Base-by-base conservation (phyloP, 768 basidiomycete species). In the Lentinus brumalis region DNA sequence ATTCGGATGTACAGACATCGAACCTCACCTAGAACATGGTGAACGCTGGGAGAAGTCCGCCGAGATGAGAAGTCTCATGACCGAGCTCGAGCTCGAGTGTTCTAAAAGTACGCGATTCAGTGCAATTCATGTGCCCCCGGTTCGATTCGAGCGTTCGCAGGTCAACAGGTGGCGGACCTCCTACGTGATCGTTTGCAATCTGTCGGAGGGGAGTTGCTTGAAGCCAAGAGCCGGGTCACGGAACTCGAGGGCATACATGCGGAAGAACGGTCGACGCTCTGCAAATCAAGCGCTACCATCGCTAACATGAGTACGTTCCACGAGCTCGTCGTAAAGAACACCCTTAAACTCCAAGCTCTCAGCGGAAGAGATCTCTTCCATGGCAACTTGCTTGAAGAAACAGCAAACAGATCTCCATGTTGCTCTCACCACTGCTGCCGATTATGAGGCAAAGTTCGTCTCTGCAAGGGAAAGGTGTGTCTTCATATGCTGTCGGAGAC, bases 151-250 rank as follows among this genome's bases (percentile, higher is more conserved):
- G 16, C 29, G 29, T 35, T 11, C 18, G 12, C 45, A 82, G 81
- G 79, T n/a, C 75, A 79, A 57, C 79, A 82, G 69, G 81, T 82
- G 41, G 73, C 77, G 31, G 79, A 81, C 52, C 65, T 82, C n/a
- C 73, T 82, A 5, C 80, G 81, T 14, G 79, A 81, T 51, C 78
- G 79, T 59, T 67, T 82, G 4, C 74, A 79, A 42, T 70, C 69
- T 18, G 74, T 80, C 62, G 76, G 78, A 12, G 67, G 75, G 6
- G 79, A 81, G 41, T 64, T 82, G 3, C 69, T 75, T n/a, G 80
- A 81, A 60, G 74, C 79, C 1, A 78, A 73, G 56, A 65, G 68
- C 42, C 78, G 77, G 10, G 66, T 77, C 14, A 50, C 66, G 5
- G 79, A 81, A 31, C 67, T 81, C 7, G 80, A 81, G 62, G 65